phyloP scores from a whole-genome alignment of 352 stramenopile species.

The Thraustochytrium striatum region DNA sequence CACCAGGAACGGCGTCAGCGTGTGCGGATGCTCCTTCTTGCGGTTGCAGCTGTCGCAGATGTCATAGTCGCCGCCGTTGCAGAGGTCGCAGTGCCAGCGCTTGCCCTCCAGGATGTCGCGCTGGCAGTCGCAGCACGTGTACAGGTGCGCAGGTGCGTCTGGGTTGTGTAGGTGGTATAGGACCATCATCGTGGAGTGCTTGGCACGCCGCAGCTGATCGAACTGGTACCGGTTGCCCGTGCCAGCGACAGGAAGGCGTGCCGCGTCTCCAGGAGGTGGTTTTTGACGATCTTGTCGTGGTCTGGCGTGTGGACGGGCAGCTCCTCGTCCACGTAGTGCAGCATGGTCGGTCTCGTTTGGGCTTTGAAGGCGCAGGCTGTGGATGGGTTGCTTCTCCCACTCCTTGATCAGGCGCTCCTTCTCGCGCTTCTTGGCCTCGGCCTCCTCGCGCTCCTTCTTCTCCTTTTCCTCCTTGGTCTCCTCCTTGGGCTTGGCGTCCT shows the following conservation, averaged over 20 bases:
- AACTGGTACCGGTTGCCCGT: constrained; percentile 54
- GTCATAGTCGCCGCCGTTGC: constrained; percentile 40
- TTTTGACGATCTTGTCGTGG: constrained; percentile 75
- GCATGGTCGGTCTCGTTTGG: constrained; percentile 59
- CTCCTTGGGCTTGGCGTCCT: constrained; percentile 1
- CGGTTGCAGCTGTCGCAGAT: constrained; percentile 26
- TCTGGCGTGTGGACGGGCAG: constrained; percentile 71
- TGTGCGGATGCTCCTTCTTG: constrained; percentile 5
- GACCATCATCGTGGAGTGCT: constrained; percentile 99
- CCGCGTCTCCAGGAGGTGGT: constrained; percentile 87
- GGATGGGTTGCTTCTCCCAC: constrained; percentile 78
- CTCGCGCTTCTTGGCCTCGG: constrained; percentile 46
- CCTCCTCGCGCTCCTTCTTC: constrained; percentile 22
- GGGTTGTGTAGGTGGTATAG: constrained; percentile 97
- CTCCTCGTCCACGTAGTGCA: constrained; percentile 55
- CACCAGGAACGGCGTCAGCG: constrained; percentile 36
- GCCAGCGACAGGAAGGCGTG: constrained; percentile 62
- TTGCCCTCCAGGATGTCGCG: constrained; percentile 74
- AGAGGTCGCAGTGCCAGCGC: constrained; percentile 45
- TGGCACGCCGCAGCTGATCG: constrained; percentile 82
- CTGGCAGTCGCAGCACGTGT: constrained; percentile 89
- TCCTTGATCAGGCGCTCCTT: constrained; percentile 88
- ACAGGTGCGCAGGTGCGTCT: constrained; percentile 76
- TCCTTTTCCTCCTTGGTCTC: constrained; percentile 20
- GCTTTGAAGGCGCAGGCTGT: constrained; percentile 78